Percentiles rank a stretch among this genome's conserved stretches.
These are phyloP conservation scores for Ensete ventricosum DNA, from an alignment of 176 grass and related monocot species.

Conservation along the genomic window DNA sequence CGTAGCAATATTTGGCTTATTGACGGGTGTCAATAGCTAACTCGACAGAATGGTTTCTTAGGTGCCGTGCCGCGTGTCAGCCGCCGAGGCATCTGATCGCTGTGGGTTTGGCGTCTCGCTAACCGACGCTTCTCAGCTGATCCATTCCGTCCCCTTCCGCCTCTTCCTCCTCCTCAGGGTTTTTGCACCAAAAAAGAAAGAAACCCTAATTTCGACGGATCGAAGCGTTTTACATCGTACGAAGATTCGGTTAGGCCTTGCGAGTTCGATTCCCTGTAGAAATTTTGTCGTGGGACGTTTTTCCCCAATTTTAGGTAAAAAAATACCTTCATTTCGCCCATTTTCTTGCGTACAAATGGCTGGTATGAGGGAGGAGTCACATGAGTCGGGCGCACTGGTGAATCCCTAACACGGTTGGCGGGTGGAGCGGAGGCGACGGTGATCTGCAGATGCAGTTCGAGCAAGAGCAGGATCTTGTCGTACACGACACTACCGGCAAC, in stretches of 20 bases:
- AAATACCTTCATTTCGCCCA: not conserved
- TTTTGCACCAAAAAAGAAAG: not conserved
- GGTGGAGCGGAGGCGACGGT: not conserved
- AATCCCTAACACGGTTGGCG: slow-evolving; percentile 1
- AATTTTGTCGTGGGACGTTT: not conserved
- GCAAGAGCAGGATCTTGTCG: slow-evolving; percentile 1
- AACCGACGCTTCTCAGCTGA: not conserved
- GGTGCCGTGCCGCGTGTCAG: not conserved
- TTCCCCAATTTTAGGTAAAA: not conserved
- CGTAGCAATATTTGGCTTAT: no score
- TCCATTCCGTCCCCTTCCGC: not conserved
- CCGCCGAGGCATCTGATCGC: not conserved
- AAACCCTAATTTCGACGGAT: slow-evolving; percentile 1
- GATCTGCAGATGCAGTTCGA: slow-evolving; percentile 8
- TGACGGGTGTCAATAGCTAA: no score
- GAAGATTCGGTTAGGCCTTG: not conserved
- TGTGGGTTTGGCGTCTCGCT: not conserved
- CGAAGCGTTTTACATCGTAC: not conserved
- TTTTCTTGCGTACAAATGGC: not conserved
- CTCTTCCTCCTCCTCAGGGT: not conserved
- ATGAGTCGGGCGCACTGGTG: not conserved
- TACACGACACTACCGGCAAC: not conserved
- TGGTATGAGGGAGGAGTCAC: not conserved
- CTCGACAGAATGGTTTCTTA: no score
- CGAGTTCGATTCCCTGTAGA: not conserved